Conservation (phyloP, 108 stramenopile species). For the Nitzschia sp. region DNA sequence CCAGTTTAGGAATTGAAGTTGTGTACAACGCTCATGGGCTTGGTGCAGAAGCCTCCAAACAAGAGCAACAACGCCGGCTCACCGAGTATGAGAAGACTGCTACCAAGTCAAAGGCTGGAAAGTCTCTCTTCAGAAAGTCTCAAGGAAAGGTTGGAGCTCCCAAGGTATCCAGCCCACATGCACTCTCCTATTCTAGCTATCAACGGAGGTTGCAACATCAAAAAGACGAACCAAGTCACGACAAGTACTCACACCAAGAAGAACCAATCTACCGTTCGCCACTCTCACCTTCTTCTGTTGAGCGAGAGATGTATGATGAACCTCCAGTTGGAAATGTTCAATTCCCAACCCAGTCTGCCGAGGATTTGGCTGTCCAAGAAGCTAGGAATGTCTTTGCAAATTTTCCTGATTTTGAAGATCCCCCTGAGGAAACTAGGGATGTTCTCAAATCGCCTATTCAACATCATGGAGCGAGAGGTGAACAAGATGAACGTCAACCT, state of each 20-base stretch:
- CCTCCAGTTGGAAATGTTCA: constrained; percentile 17
- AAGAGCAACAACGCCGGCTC: constrained; percentile 25
- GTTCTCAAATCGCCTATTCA: not conserved
- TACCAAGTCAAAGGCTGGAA: constrained; percentile 14
- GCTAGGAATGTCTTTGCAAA: constrained; percentile 22
- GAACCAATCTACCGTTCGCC: constrained; percentile 1
- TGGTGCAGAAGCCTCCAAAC: constrained; percentile 25
- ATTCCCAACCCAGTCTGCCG: constrained; percentile 6
- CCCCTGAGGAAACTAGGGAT: not conserved
- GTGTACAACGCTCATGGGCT: constrained; percentile 53
- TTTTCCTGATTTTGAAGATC: not conserved
- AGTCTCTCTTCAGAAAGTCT: constrained; percentile 1
- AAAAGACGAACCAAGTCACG: not conserved
- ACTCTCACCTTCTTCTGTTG: not conserved
- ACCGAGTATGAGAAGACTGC: constrained; percentile 7
- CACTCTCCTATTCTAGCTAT: constrained; percentile 15
- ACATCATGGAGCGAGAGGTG: too few relatives aligned
- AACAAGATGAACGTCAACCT: too few relatives aligned
- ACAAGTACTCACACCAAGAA: not conserved
- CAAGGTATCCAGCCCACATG: constrained; percentile 13
- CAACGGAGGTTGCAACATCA: constrained; percentile 5
- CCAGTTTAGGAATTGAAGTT: constrained; percentile 58
- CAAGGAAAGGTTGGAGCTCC: not conserved
- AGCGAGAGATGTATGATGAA: not conserved
- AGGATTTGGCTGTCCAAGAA: constrained; percentile 25